Percentiles rank a stretch among this genome's conserved stretches.
Evolutionary conservation across 805 yeast species (phyloP).

Genomic region (Yarrowia sp.): DNA sequence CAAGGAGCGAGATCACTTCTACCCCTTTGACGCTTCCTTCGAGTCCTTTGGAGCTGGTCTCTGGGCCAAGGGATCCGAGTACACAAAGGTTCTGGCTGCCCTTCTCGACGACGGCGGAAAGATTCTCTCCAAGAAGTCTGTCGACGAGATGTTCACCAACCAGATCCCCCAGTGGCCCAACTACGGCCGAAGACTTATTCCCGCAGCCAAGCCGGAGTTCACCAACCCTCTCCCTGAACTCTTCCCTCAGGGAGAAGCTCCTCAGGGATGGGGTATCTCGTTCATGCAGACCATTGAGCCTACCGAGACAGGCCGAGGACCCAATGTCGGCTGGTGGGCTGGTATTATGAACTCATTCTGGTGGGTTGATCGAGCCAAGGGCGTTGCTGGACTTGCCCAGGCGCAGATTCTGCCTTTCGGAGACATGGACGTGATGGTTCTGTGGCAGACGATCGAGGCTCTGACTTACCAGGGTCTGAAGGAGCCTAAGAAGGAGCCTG

Average conservation of each 20-base stretch:
- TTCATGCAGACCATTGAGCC: constrained; percentile 35
- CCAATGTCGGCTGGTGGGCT: constrained; percentile 43
- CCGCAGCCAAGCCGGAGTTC: constrained; percentile 26
- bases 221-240: constrained; percentile 26
- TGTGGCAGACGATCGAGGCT: constrained; percentile 23
- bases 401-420: constrained; percentile 43
- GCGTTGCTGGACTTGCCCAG: constrained; percentile 40
- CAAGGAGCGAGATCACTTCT: constrained; percentile 15
- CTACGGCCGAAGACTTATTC: constrained; percentile 30
- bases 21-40: neutral
- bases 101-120: constrained; percentile 44
- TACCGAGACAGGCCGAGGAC: constrained; percentile 41
- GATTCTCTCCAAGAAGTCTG: constrained; percentile 40
- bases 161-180: constrained; percentile 39
- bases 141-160: constrained; percentile 39
- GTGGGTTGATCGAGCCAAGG: constrained; percentile 45
- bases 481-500: too few species aligned
- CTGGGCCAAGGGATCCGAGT: constrained; percentile 45
- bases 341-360: constrained; percentile 44
- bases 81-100: constrained; percentile 42
- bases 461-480: neutral
- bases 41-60: constrained; percentile 42
- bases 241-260: constrained; percentile 33
- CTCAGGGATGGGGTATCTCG: constrained; percentile 41
- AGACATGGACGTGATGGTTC: constrained; percentile 28